Percentiles rank a stretch among this genome's conserved stretches.
phyloP scores from a whole-genome alignment of 176 grass and related monocot species.

The Leersia perrieri region DNA sequence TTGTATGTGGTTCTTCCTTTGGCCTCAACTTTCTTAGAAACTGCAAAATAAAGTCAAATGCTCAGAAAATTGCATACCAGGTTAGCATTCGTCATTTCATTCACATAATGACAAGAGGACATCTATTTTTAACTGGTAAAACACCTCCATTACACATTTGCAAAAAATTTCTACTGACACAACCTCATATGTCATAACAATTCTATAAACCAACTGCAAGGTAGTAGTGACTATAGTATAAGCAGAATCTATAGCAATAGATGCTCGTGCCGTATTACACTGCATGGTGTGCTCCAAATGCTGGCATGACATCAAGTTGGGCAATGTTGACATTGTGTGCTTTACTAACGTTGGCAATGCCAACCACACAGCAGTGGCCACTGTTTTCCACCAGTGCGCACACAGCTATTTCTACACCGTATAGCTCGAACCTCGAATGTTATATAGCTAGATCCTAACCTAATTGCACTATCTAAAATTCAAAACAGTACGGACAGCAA shows the following conservation, averaged over 20 bases:
- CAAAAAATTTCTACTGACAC: background rate
- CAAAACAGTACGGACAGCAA: background rate
- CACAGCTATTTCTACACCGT: background rate
- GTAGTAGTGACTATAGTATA: background rate
- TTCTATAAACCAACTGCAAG: background rate
- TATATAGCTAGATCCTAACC: no score
- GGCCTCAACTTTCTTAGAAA: slow-evolving; percentile 90
- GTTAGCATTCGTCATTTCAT: slow-evolving; percentile 8
- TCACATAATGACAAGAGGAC: slow-evolving; percentile 3
- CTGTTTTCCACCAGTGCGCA: background rate
- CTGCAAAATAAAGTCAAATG: slow-evolving; percentile 46
- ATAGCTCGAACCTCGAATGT: no score
- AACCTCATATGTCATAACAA: slow-evolving; percentile 1
- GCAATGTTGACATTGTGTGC: background rate
- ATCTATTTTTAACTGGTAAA: background rate
- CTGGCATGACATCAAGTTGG: background rate
- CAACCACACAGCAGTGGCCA: background rate
- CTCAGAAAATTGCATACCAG: slow-evolving; percentile 14
- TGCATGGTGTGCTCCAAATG: slow-evolving; percentile 23
- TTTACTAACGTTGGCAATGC: background rate
- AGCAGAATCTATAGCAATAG: slow-evolving; percentile 6
- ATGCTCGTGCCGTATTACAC: slow-evolving; percentile 7
- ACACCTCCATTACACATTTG: slow-evolving; percentile 1
- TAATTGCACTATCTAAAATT: background rate
- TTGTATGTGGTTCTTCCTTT: slow-evolving; percentile 93